These are phyloP conservation scores for Zychaea mexicana DNA, from an alignment of 371 early-diverging fungal species.

Conservation along the genomic window DNA sequence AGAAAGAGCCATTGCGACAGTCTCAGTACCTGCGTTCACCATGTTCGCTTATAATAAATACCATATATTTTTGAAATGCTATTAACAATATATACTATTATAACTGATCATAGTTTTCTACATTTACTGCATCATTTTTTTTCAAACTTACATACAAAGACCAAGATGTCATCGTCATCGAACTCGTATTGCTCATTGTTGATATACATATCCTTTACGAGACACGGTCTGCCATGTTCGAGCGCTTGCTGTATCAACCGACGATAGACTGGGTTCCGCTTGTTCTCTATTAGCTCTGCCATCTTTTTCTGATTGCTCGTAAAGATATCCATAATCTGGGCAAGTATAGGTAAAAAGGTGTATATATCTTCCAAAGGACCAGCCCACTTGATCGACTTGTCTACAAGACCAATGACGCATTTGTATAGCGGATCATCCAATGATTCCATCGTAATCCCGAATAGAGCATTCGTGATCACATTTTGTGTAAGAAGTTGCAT, in stretches of 20 bases:
- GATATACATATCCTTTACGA: background rate
- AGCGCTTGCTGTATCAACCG: constrained; percentile 4
- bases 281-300: background rate
- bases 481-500: constrained; percentile 1
- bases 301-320: background rate
- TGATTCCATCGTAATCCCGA: constrained; percentile 5
- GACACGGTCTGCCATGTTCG: background rate
- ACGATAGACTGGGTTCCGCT: constrained; percentile 6
- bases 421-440: constrained; percentile 15
- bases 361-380: constrained; percentile 8
- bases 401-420: background rate
- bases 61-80: background rate
- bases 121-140: background rate
- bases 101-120: background rate
- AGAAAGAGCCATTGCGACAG: constrained; percentile 10
- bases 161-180: background rate
- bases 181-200: background rate
- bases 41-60: background rate
- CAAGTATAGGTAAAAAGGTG: constrained; percentile 17
- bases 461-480: background rate
- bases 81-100: too few species aligned
- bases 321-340: background rate
- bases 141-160: constrained; percentile 11
- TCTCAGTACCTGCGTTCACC: constrained; percentile 23
- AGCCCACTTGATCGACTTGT: constrained; percentile 9